These are phyloP conservation scores for Jamesozyma spencerorum DNA, from an alignment of 805 yeast genomes.

Conservation along the genomic window DNA sequence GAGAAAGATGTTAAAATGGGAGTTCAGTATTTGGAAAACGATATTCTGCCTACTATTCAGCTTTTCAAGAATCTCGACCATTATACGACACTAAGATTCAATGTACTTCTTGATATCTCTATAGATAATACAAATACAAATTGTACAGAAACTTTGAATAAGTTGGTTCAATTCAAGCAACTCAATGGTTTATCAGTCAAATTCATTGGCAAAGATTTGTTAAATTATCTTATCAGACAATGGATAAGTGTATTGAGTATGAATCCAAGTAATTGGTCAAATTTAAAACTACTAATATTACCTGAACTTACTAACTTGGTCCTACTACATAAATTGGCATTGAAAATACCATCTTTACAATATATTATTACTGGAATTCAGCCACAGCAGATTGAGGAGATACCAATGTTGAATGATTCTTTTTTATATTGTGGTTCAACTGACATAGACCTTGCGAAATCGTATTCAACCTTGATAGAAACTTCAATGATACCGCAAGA, in stretches of 20 bases:
- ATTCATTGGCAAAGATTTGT: too few relatives aligned
- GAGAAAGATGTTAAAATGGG: too few relatives aligned
- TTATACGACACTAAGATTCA: not conserved
- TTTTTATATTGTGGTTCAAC: not conserved
- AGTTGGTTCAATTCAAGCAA: not conserved
- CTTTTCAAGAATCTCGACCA: not conserved
- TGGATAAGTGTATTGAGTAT: not conserved
- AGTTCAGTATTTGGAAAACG: too few relatives aligned
- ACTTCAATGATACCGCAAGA: too few relatives aligned
- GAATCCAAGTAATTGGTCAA: not conserved
- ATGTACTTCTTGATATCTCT: not conserved
- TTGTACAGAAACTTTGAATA: not conserved
- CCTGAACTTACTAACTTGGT: slow-evolving; percentile 10
- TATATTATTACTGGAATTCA: slow-evolving; percentile 4
- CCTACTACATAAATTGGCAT: slow-evolving; percentile 8
- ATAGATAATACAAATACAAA: not conserved
- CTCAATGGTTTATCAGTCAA: too few relatives aligned
- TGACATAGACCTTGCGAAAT: too few relatives aligned
- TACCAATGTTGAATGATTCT: slow-evolving; percentile 4
- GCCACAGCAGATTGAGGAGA: slow-evolving; percentile 1
- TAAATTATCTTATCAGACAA: too few relatives aligned
- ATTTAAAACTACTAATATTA: slow-evolving; percentile 4
- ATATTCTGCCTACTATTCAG: not conserved
- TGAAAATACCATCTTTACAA: slow-evolving; percentile 7
- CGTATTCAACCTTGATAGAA: too few relatives aligned